These are phyloP conservation scores for Cladophialophora yegresii DNA, from an alignment of 2,329 filamentous ascomycete species.

Conservation along the genomic window DNA sequence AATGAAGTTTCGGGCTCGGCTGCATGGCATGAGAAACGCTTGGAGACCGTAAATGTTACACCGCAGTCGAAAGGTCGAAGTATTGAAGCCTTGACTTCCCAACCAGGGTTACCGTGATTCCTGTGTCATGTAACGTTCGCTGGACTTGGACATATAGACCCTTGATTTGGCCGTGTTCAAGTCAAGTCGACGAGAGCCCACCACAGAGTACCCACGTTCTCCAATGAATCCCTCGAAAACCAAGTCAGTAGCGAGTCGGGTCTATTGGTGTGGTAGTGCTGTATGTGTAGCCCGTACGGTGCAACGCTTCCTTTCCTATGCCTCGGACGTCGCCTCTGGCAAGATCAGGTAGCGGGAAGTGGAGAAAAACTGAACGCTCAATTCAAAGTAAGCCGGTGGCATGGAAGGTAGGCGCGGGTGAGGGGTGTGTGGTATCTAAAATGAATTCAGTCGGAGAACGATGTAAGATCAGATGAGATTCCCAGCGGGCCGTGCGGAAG, in stretches of 20 bases:
- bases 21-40: slow-evolving; percentile 15
- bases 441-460: not conserved
- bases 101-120: not conserved
- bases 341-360: not conserved
- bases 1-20: slow-evolving; percentile 12
- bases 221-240: not conserved
- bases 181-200: not conserved
- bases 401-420: slow-evolving; percentile 6
- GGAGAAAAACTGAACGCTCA: not conserved
- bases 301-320: not conserved
- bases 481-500: not conserved
- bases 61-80: not conserved
- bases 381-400: not conserved
- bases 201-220: not conserved
- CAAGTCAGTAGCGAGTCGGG: not conserved
- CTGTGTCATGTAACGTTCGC: not conserved
- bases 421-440: slow-evolving; percentile 6
- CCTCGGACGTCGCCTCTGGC: not conserved
- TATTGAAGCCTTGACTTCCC: not conserved
- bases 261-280: not conserved
- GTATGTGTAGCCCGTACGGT: not conserved
- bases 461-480: slow-evolving; percentile 15
- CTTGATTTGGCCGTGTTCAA: not conserved
- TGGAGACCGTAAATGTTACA: not conserved
- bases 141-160: not conserved